These are phyloP conservation scores for Cladosporium velox DNA, from an alignment of 2,329 filamentous ascomycete species.

Conservation along the genomic window DNA sequence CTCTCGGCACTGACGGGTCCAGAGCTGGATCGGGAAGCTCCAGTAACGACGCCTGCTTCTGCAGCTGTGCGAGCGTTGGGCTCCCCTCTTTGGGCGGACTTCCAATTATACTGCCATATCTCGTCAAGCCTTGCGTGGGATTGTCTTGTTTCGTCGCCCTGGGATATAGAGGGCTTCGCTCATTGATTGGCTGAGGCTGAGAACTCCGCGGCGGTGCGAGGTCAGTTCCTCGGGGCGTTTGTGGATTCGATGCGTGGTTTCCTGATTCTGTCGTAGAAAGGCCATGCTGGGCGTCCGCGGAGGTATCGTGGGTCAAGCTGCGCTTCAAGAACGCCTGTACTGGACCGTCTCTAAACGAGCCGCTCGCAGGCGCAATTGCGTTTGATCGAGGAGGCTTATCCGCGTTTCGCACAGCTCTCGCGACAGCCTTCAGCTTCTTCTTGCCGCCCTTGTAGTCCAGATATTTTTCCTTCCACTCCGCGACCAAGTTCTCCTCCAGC, in stretches of 20 bases:
- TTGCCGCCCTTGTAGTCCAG: slow-evolving; percentile 64
- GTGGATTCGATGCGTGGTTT: background rate
- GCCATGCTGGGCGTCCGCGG: slow-evolving; percentile 27
- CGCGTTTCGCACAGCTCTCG: slow-evolving; percentile 64
- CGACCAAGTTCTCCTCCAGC: slow-evolving; percentile 25
- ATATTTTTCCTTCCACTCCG: slow-evolving; percentile 31
- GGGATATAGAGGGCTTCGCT: slow-evolving; percentile 34
- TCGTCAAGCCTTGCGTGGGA: slow-evolving; percentile 41
- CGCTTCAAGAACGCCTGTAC: slow-evolving; percentile 47
- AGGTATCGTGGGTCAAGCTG: slow-evolving; percentile 23
- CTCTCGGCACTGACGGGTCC: slow-evolving; percentile 39
- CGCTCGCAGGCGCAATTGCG: background rate
- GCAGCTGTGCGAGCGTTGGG: slow-evolving; percentile 21
- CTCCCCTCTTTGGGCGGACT: slow-evolving; percentile 47
- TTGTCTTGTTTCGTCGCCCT: slow-evolving; percentile 10
- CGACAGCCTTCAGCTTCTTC: slow-evolving; percentile 85
- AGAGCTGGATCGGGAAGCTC: slow-evolving; percentile 65
- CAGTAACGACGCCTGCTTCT: slow-evolving; percentile 50
- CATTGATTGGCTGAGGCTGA: slow-evolving; percentile 26
- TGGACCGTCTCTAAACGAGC: slow-evolving; percentile 29
- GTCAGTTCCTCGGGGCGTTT: background rate
- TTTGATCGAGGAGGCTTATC: slow-evolving; percentile 27
- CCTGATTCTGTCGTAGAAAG: background rate
- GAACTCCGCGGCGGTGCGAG: slow-evolving; percentile 10
- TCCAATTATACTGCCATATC: slow-evolving; percentile 66